Base-by-base conservation (phyloP, 2,329 filamentous ascomycete genomes). In the Ilyonectria robusta region DNA sequence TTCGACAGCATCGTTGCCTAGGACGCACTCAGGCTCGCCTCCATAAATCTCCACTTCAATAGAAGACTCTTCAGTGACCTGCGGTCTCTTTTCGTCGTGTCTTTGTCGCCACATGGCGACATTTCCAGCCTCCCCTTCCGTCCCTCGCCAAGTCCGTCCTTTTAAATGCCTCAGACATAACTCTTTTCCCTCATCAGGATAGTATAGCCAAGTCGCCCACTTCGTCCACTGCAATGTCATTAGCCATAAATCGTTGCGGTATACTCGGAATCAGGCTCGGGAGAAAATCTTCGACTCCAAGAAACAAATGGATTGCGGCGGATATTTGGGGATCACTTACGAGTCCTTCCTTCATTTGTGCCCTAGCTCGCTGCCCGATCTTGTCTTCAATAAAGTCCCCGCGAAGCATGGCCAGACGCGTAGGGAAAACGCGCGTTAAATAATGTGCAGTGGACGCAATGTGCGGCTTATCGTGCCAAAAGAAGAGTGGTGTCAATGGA, bases 381-480 rank as follows among this genome's bases (percentile, higher is more conserved):
- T 84, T 85, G 65, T 89, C 87, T 74, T 89, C 87, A 60, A 89
- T 88, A 69, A 89, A 89, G 7, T 83, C 84, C 0, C 87, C 87
- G 1, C 86, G 79, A 5, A 82, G 76, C 69, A 89, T 82, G 1
- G 87, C 84, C 17, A 87, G 72, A 2, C 86, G 80, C 1, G 80
- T 83, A 0, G 86, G 82, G 55, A 88, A 89, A 1, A 88, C 82
- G 0, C 82, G 79, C 1, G 77, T 71, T 0, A 88, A 79, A 62
- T 89, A 89, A 69, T 89, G 87, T 1, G 77, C 70, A 0, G 80
- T 83, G 4, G 81, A 83, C 1, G 84, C 86, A 2, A 89, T 66
- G 62, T 89, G 87, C 0, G 87, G 86, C 70, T 89, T 89, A 66
- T 89, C 87, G 62, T 88, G 86, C 87, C 87, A 89, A 71, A 88